Conservation (phyloP, 23 red algal species). For the Gracilaria vermiculophylla region DNA sequence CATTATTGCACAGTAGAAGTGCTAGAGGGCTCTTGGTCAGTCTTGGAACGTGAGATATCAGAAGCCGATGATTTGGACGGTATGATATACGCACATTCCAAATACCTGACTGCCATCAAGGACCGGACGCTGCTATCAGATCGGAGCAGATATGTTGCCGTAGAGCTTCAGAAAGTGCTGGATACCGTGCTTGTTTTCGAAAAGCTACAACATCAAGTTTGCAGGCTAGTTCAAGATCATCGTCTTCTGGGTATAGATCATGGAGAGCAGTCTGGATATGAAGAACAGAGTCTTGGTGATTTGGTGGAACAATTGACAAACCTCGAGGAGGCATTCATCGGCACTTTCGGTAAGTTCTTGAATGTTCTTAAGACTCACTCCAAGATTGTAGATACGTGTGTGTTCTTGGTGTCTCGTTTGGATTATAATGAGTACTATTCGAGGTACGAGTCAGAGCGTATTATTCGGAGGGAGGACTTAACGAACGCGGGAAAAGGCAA, state of each 20-base stretch:
- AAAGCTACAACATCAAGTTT: slow-evolving; percentile 17
- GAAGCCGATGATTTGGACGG: slow-evolving; percentile 73
- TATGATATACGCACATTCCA: slow-evolving; percentile 68
- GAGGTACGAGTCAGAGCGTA: slow-evolving; percentile 19
- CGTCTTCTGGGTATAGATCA: not conserved
- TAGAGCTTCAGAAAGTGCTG: slow-evolving; percentile 45
- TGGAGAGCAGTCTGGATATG: not conserved
- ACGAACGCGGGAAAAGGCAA: not conserved
- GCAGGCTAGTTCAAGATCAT: not conserved
- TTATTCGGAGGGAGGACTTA: not conserved
- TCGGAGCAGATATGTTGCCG: slow-evolving; percentile 62
- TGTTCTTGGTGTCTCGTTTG: slow-evolving; percentile 72
- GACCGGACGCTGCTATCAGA: slow-evolving; percentile 71
- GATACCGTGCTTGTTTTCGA: slow-evolving; percentile 36
- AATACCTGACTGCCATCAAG: slow-evolving; percentile 71
- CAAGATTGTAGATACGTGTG: slow-evolving; percentile 56
- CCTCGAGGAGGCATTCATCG: slow-evolving; percentile 51
- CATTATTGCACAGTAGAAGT: slow-evolving; percentile 91
- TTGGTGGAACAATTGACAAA: slow-evolving; percentile 33
- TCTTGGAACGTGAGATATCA: slow-evolving; percentile 46
- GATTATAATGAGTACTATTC: slow-evolving; percentile 84
- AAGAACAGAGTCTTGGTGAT: not conserved
- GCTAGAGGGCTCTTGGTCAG: slow-evolving; percentile 75
- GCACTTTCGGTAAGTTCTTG: slow-evolving; percentile 48
- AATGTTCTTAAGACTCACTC: slow-evolving; percentile 59